Percentiles rank a stretch among this genome's conserved stretches.
phyloP scores from a whole-genome alignment of 257 asterid species.

The Cruciata laevipes region DNA sequence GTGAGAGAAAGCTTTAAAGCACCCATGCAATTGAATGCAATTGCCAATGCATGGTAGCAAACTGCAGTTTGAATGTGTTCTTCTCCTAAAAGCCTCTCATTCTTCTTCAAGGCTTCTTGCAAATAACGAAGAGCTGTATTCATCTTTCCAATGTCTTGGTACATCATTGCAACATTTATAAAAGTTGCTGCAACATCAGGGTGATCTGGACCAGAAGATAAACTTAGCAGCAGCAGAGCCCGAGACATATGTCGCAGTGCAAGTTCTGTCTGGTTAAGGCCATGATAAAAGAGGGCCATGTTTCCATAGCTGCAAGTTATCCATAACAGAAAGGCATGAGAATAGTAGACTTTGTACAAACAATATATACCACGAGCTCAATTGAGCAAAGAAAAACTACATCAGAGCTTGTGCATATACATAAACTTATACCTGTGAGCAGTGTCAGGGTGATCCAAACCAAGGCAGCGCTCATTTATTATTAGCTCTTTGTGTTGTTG shows the following conservation, averaged over 20 bases:
- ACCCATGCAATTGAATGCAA: slow-evolving; percentile 86
- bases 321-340: not conserved
- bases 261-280: slow-evolving; percentile 90
- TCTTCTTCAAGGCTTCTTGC: slow-evolving; percentile 90
- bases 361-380: not conserved
- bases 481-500: slow-evolving; percentile 97
- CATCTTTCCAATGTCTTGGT: slow-evolving; percentile 87
- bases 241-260: slow-evolving; percentile 93
- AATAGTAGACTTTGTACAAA: not conserved
- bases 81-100: slow-evolving; percentile 75
- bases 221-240: slow-evolving; percentile 67
- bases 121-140: slow-evolving; percentile 85
- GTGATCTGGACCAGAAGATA: slow-evolving; percentile 92
- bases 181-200: slow-evolving; percentile 97
- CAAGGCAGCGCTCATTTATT: slow-evolving; percentile 97
- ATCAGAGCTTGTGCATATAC: not conserved
- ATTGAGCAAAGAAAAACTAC: not conserved
- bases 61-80: slow-evolving; percentile 98
- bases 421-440: slow-evolving; percentile 67
- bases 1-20: slow-evolving; percentile 88
- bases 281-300: slow-evolving; percentile 96
- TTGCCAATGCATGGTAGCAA: slow-evolving; percentile 96
- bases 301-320: slow-evolving; percentile 73
- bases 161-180: slow-evolving; percentile 97
- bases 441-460: slow-evolving; percentile 96